Percentiles rank a stretch among this genome's conserved stretches.
Conservation (phyloP, 345 rosid species). For the Aquilaria sinensis region DNA sequence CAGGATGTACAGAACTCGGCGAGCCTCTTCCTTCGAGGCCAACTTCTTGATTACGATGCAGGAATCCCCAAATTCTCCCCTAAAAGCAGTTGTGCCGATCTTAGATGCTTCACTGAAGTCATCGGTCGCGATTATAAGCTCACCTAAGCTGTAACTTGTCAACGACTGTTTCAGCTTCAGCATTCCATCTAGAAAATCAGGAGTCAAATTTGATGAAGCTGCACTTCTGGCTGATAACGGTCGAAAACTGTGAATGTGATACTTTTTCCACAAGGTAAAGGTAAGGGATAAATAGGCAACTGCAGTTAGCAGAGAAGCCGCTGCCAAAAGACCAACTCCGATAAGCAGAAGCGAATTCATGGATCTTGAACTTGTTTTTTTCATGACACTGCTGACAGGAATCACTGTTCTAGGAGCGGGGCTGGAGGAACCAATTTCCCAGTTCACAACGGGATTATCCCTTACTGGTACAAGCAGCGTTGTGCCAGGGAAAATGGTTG, state of each 20-base stretch:
- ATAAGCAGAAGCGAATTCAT: constrained; percentile 5
- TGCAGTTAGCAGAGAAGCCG: constrained; percentile 7
- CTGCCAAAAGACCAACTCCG: constrained; percentile 14
- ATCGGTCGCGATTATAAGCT: constrained; percentile 26
- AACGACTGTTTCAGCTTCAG: constrained; percentile 27
- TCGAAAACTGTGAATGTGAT: constrained; percentile 16
- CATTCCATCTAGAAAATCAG: constrained; percentile 24
- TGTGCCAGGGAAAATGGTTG: constrained; percentile 24
- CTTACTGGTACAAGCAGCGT: constrained; percentile 25
- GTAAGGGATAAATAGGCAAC: background rate
- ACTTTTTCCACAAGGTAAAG: constrained; percentile 4
- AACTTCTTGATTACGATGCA: constrained; percentile 19
- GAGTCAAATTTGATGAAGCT: constrained; percentile 18
- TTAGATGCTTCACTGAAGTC: constrained; percentile 19
- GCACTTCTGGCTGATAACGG: constrained; percentile 16
- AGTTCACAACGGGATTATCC: constrained; percentile 14
- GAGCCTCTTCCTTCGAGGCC: constrained; percentile 20
- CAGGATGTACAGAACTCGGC: constrained; percentile 24
- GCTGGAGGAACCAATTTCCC: constrained; percentile 6
- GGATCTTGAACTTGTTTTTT: constrained; percentile 3
- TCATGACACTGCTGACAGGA: constrained; percentile 10
- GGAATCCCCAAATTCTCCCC: constrained; percentile 20
- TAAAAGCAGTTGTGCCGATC: constrained; percentile 18
- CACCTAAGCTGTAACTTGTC: constrained; percentile 25
- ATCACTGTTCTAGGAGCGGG: constrained; percentile 15